Conservation (phyloP, 139 green algal genomes). For the Closterium sp. region DNA sequence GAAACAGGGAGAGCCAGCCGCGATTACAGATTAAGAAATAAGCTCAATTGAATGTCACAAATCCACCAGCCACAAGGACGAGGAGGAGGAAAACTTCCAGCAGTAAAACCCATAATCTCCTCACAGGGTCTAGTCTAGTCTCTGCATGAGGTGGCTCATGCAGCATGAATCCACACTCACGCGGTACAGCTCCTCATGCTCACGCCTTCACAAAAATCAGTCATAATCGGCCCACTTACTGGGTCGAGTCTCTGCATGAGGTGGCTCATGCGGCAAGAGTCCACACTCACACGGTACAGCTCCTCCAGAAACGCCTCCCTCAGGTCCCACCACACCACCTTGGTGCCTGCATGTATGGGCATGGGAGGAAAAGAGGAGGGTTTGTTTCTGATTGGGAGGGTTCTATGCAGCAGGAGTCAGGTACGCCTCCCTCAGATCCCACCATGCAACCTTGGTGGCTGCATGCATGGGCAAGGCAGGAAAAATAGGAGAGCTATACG, state of each 20-base stretch:
- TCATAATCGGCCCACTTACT: constrained; percentile 1
- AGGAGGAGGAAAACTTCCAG: no score
- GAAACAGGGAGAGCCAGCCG: no score
- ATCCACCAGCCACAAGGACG: no score
- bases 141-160: no score
- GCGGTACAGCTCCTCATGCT: constrained; percentile 63
- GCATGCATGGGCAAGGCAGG: background rate
- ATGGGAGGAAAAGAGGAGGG: no score
- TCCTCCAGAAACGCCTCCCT: constrained; percentile 61
- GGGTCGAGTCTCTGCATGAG: constrained; percentile 49
- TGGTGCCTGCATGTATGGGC: constrained; percentile 13
- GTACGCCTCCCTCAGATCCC: constrained; percentile 62
- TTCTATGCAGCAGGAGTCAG: no score
- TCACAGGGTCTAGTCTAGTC: no score
- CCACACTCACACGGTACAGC: constrained; percentile 66
- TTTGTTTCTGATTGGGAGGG: no score
- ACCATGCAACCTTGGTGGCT: constrained; percentile 63
- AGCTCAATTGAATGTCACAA: no score
- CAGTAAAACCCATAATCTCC: no score
- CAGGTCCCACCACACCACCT: constrained; percentile 72
- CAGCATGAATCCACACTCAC: constrained; percentile 46
- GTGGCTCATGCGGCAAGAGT: background rate
- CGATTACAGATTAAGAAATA: no score
- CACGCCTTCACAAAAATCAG: background rate
- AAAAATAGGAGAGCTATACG: no score